Conservation (phyloP, 2,329 filamentous ascomycete genomes). For the Drechslera avenae region DNA sequence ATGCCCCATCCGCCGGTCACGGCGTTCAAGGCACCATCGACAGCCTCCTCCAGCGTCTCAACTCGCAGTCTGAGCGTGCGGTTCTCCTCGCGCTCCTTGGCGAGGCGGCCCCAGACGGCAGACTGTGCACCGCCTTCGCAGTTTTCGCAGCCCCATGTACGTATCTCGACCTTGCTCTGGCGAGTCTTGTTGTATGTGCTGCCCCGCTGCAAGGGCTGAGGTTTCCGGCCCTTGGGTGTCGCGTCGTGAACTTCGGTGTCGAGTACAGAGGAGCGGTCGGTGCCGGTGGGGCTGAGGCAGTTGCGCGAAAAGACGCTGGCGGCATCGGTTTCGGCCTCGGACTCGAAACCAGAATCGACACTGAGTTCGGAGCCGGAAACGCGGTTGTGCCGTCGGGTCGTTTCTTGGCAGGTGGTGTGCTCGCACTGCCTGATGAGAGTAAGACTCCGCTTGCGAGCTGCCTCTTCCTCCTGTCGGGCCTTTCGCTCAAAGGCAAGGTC, state of each 20-base stretch:
- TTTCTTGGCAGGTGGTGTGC: slow-evolving; percentile 23
- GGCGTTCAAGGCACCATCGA: slow-evolving; percentile 63
- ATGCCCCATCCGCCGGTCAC: slow-evolving; percentile 48
- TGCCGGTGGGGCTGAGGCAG: slow-evolving; percentile 45
- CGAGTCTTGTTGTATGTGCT: slow-evolving; percentile 50
- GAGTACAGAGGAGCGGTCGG: slow-evolving; percentile 42
- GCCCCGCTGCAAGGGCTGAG: slow-evolving; percentile 36
- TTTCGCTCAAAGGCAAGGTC: slow-evolving; percentile 44
- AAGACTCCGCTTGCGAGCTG: slow-evolving; percentile 39
- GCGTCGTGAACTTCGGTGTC: slow-evolving; percentile 40
- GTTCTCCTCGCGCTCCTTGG: slow-evolving; percentile 62
- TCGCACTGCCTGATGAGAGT: slow-evolving; percentile 34
- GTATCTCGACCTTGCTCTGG: slow-evolving; percentile 43
- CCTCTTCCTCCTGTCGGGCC: slow-evolving; percentile 43
- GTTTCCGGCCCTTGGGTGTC: slow-evolving; percentile 37
- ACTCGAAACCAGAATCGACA: slow-evolving; percentile 65
- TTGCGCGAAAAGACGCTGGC: slow-evolving; percentile 49
- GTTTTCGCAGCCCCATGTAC: slow-evolving; percentile 42
- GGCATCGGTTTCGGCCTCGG: slow-evolving; percentile 59
- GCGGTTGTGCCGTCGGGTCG: slow-evolving; percentile 38
- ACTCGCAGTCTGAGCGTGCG: slow-evolving; percentile 58
- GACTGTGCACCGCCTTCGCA: slow-evolving; percentile 47
- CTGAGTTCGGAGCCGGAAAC: slow-evolving; percentile 44
- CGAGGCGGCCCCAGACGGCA: slow-evolving; percentile 59
- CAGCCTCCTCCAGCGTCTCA: slow-evolving; percentile 58